Percentiles rank a stretch among this genome's conserved stretches.
Conservation (phyloP, 805 yeast genomes). For the Blastobotrys chiropterorum region DNA sequence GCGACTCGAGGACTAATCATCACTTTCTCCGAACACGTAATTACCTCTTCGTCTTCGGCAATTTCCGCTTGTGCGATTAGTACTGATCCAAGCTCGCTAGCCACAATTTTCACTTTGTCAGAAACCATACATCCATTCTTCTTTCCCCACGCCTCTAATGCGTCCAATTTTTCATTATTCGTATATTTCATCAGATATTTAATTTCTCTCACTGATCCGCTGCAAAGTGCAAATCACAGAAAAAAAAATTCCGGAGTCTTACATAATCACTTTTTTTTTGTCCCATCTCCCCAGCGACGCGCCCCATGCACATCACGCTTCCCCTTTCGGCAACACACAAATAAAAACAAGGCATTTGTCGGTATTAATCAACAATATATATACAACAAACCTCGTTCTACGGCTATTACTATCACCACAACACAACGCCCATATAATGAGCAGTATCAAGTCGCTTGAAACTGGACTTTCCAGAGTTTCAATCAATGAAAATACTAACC, state of each 20-base stretch:
- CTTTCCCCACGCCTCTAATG: slow-evolving; percentile 11
- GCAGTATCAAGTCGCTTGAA: slow-evolving; percentile 19
- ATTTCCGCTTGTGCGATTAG: slow-evolving; percentile 12
- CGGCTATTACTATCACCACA: slow-evolving; percentile 1
- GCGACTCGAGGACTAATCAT: slow-evolving; percentile 19
- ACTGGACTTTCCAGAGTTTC: slow-evolving; percentile 18
- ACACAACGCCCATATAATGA: neutral
- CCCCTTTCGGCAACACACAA: slow-evolving; percentile 2
- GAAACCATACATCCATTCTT: slow-evolving; percentile 9
- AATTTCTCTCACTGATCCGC: too few relatives aligned
- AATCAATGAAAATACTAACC: slow-evolving; percentile 20
- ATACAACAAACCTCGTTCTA: neutral
- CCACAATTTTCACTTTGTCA: slow-evolving; percentile 5
- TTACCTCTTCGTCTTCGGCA: slow-evolving; percentile 10
- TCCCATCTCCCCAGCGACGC: neutral
- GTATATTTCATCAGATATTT: neutral
- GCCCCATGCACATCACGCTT: neutral
- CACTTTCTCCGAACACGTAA: slow-evolving; percentile 17
- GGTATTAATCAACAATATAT: neutral
- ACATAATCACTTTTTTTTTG: neutral
- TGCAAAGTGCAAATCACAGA: neutral
- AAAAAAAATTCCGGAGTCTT: neutral
- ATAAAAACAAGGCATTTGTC: neutral
- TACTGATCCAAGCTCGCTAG: slow-evolving; percentile 10
- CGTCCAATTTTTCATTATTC: slow-evolving; percentile 4